phyloP scores from a whole-genome alignment of 2,329 filamentous ascomycete species.

The Mycosphaerella arachidis region DNA sequence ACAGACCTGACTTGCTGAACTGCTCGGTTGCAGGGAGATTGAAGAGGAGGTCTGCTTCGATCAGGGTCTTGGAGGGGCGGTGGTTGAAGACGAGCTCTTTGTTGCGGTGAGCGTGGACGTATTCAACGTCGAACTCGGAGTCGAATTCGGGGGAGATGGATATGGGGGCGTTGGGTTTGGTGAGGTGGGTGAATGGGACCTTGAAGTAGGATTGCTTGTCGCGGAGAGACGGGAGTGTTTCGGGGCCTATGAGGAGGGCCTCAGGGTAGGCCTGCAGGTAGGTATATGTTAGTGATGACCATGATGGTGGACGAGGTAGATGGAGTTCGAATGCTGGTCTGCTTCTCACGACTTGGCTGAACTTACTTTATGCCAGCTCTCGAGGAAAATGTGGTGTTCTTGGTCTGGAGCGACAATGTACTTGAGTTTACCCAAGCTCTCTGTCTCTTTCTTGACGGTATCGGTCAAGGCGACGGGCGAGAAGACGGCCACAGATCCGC shows the following conservation, averaged over 20 bases:
- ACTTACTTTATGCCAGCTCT: slow-evolving; percentile 64
- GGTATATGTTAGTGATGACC: slow-evolving; percentile 4
- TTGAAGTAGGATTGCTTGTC: slow-evolving; percentile 37
- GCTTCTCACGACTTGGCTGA: background rate
- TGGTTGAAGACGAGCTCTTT: slow-evolving; percentile 86
- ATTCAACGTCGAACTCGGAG: slow-evolving; percentile 77
- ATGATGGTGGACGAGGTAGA: slow-evolving; percentile 8
- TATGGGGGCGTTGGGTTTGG: slow-evolving; percentile 34
- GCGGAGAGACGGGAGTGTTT: slow-evolving; percentile 80
- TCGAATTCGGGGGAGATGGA: slow-evolving; percentile 75
- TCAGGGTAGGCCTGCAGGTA: slow-evolving; percentile 58
- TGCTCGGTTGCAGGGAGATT: slow-evolving; percentile 86
- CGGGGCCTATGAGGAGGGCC: slow-evolving; percentile 75
- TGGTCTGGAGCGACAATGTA: slow-evolving; percentile 86
- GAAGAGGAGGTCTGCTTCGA: slow-evolving; percentile 88
- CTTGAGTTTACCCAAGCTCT: slow-evolving; percentile 60
- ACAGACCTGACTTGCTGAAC: slow-evolving; percentile 54
- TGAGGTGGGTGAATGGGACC: slow-evolving; percentile 48
- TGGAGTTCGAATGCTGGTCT: background rate
- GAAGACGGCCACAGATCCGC: slow-evolving; percentile 79
- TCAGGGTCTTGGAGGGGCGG: slow-evolving; percentile 70
- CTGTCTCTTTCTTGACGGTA: slow-evolving; percentile 61
- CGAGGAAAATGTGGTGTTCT: slow-evolving; percentile 93
- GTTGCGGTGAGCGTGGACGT: slow-evolving; percentile 73
- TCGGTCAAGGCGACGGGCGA: slow-evolving; percentile 83